A percentile compares a stretch with the other conserved stretches of the same genome.
Conservation (phyloP, 768 basidiomycete genomes). For the Lentinula boryana region DNA sequence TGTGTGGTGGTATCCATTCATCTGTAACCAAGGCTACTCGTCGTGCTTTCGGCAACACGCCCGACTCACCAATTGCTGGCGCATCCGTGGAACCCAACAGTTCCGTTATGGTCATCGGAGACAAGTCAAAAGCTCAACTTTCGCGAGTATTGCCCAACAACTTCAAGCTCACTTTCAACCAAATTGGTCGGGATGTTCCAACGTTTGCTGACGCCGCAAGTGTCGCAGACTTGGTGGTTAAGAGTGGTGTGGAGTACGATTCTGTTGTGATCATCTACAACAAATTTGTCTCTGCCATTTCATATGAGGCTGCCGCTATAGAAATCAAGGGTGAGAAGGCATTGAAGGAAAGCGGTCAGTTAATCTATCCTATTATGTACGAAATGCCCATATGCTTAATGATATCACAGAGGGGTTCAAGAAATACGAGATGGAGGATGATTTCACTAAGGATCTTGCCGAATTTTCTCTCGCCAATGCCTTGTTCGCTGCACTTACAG, state of each 20-base stretch:
- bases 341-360: constrained; percentile 76
- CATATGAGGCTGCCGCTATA: constrained; percentile 75
- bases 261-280: constrained; percentile 77
- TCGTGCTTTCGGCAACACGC: constrained; percentile 52
- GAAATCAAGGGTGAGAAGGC: constrained; percentile 79
- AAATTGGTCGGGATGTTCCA: constrained; percentile 95
- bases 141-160: constrained; percentile 57
- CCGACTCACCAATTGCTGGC: constrained; percentile 39
- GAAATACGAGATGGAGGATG: constrained; percentile 97
- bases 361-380: neutral
- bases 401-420: constrained; percentile 70
- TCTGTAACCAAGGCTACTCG: constrained; percentile 90
- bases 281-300: constrained; percentile 83
- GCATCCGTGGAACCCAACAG: constrained; percentile 52
- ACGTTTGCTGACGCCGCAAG: constrained; percentile 91
- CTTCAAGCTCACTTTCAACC: constrained; percentile 87
- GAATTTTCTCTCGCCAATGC: constrained; percentile 97
- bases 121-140: constrained; percentile 96
- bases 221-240: constrained; percentile 88
- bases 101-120: constrained; percentile 83
- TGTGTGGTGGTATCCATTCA: constrained; percentile 99
- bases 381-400: constrained; percentile 1
- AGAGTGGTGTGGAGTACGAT: constrained; percentile 83
- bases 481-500: constrained; percentile 88
- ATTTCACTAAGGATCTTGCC: constrained; percentile 85